Base-by-base conservation (phyloP, 208 protist species). In the Trypanosoma platydactyli region DNA sequence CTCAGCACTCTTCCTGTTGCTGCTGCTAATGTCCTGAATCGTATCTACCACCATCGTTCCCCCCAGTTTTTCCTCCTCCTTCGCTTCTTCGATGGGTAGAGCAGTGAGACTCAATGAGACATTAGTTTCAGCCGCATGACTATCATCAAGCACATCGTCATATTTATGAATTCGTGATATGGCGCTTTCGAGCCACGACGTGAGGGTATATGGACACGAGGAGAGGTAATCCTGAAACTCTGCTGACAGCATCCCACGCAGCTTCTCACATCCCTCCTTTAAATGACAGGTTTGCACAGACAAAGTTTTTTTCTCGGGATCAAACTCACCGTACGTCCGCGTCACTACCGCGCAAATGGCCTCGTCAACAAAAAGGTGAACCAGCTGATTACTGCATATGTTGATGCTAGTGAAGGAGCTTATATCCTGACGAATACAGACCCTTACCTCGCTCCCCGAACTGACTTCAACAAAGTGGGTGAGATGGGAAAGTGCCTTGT, bases 311-410 rank as follows among this genome's bases (percentile, higher is more conserved):
- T 5, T 49, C 18, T 57, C 30, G 2, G 7, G 53, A 53, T 69
- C 42, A 12, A 65, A 24, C 27, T 76, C 62, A 40, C 70, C 68
- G 48, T 69, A 80, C n/a, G 71, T 71, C 30, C 73, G 73, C 11
- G 86, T 80, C 18, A 83, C 79, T 3, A 91, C 68, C 6, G 74
- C 76, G 33, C 95, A 48, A 45, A 97, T 54, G 2, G 83, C 86
- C 49, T 94, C 87, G 53, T 95, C 85, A 6, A 89, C 53, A 71
- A 94, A 95, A 35, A 92, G 44, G 58, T 97, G 91, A 66, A 97
- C 83, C 40, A 97, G 77, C 64, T 97, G 89, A 68, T 95, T 97
- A 15, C 83, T 84, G 64, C 71, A 86, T 25, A 94, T 95, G 58
- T 81, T 80, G 46, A 94, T 59, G 1, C 71, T 80, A 13, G 92